Evolutionary conservation across 441 rosid species (phyloP), one percentile per base, ranked within the genome.

Genomic region (Erodium chrysanthum): DNA sequence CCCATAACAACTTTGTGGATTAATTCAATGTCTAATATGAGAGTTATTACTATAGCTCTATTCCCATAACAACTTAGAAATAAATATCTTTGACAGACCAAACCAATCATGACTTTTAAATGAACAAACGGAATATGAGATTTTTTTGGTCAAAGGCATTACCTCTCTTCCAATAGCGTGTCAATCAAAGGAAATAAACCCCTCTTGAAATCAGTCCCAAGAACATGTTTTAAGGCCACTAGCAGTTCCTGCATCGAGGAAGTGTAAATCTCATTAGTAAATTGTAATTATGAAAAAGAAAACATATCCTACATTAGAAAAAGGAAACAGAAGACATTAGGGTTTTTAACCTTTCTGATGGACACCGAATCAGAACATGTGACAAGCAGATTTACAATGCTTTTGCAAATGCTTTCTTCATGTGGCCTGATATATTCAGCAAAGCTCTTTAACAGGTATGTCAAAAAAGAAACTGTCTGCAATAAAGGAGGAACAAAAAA

Each of bases 391-490:
- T 90, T 90, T 58, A 95, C 99, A 82, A 95, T 91, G 81, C 99
- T 95, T 80, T 85, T 89, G 66, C 97, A 94, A 71, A 94, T 94
- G 77, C 92, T 85, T 79, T 94, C 95, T 80, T 94, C 99, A 70
- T 94, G 97, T 8, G 96, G 97, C 79, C 86, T 85, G 68, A 94
- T 94, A 80, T 88, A 91, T 40, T 94, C 99, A 64, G 92, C 91
- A 75, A 82, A 94, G 76, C 96, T 88, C 88, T 94, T 94, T 86
- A 94, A 84, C 81, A 91, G 77, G 74, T 94, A 94, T 12, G 97
- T 94, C 75, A 94, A 81, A 79, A 94, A 94, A 54, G 99, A 94
- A 77, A 94, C 94, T 22, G 99, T 94, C 99, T 89, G 99, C 86
- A 81, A 70, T 58, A 63, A 71, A 31, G 40, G 40, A 69, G 60